Percentiles rank a stretch among this genome's conserved stretches.
Conservation (phyloP, 139 green algal genomes). For the Dunaliella primolecta region DNA sequence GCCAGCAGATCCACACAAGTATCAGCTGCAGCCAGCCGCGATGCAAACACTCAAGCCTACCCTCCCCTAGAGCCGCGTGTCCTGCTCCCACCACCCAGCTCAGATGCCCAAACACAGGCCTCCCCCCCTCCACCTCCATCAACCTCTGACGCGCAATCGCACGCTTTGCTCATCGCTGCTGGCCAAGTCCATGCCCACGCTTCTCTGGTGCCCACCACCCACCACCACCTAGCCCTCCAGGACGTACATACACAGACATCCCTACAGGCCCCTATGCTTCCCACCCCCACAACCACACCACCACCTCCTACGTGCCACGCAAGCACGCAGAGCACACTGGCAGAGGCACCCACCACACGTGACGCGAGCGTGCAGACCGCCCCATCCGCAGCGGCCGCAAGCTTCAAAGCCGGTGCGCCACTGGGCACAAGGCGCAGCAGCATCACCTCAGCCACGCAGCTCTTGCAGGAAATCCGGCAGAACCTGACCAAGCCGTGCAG, state of each 20-base stretch:
- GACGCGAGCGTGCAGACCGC: background rate
- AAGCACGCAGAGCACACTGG: background rate
- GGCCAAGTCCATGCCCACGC: background rate
- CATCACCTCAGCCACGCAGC: conserved; percentile 1
- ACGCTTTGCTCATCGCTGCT: background rate
- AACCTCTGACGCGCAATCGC: background rate
- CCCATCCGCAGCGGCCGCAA: background rate
- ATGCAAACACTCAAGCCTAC: background rate
- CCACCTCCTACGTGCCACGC: background rate
- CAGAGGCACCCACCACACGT: background rate
- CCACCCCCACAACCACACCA: conserved; percentile 1
- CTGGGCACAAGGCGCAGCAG: conserved; percentile 3
- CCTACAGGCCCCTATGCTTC: too few species aligned
- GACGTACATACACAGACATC: too few species aligned
- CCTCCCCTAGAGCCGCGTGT: too few species aligned
- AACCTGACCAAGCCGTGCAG: conserved; percentile 1
- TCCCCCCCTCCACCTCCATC: background rate
- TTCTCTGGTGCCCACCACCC: too few species aligned
- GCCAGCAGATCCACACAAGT: background rate
- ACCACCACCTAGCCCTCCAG: background rate
- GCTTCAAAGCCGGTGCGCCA: background rate
- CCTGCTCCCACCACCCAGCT: too few species aligned
- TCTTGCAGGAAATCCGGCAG: conserved; percentile 2
- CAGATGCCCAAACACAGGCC: background rate
- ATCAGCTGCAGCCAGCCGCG: background rate